phyloP scores from a whole-genome alignment of 768 basidiomycete species.

The Hypsizygus marmoreus region DNA sequence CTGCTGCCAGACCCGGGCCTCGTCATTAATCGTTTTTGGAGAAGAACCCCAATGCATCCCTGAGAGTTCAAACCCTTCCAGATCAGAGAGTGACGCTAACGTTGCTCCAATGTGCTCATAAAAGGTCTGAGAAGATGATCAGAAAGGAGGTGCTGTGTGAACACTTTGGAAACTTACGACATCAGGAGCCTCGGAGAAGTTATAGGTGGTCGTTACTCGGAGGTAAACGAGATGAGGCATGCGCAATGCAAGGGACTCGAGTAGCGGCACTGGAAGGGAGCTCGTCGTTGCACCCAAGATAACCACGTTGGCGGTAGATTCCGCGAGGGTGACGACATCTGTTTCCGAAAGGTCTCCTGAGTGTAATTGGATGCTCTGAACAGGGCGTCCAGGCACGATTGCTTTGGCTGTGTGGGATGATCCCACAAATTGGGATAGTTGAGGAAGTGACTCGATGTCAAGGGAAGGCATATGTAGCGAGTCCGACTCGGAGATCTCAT shows the following conservation, averaged over 20 bases:
- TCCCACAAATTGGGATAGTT: slow-evolving; percentile 61
- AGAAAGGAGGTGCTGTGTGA: slow-evolving; percentile 19
- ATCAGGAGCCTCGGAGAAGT: slow-evolving; percentile 50
- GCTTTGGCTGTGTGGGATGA: slow-evolving; percentile 54
- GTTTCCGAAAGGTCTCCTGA: slow-evolving; percentile 61
- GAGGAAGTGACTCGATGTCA: slow-evolving; percentile 39
- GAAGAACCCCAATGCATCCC: slow-evolving; percentile 75
- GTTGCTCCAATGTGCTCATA: slow-evolving; percentile 60
- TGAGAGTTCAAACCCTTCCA: slow-evolving; percentile 70
- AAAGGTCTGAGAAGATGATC: slow-evolving; percentile 48
- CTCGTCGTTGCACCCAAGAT: slow-evolving; percentile 63
- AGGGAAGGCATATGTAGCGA: slow-evolving; percentile 36
- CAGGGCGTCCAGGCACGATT: slow-evolving; percentile 67
- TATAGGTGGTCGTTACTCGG: slow-evolving; percentile 61
- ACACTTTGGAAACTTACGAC: slow-evolving; percentile 41
- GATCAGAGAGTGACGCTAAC: slow-evolving; percentile 59
- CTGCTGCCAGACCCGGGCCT: slow-evolving; percentile 53
- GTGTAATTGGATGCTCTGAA: slow-evolving; percentile 62
- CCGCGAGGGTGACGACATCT: slow-evolving; percentile 52
- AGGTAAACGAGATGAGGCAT: slow-evolving; percentile 67
- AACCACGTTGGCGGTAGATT: slow-evolving; percentile 50
- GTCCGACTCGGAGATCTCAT: slow-evolving; percentile 31
- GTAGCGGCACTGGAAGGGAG: slow-evolving; percentile 56
- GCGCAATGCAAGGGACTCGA: slow-evolving; percentile 54
- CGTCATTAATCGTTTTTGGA: slow-evolving; percentile 41